Percentiles rank a stretch among this genome's conserved stretches.
phyloP scores from a whole-genome alignment of 2,329 filamentous ascomycete genomes.

The Coniella lustricola region DNA sequence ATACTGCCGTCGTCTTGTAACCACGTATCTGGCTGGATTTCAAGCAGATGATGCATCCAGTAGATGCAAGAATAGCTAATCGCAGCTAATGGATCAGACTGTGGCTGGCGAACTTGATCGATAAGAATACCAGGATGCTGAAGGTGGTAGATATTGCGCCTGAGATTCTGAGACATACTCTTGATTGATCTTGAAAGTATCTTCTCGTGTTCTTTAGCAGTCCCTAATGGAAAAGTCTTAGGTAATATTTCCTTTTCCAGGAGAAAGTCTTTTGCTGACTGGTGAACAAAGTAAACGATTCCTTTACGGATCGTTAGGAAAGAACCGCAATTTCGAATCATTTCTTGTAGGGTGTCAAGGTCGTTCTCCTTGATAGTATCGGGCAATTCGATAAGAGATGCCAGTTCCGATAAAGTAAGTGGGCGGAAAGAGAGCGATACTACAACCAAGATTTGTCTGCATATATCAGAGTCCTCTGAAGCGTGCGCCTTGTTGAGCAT shows the following conservation, averaged over 20 bases:
- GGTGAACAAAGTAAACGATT: slow-evolving; percentile 2
- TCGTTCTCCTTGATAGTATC: slow-evolving; percentile 11
- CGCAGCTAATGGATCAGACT: slow-evolving; percentile 22
- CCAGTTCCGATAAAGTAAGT: slow-evolving; percentile 29
- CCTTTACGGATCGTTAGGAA: slow-evolving; percentile 29
- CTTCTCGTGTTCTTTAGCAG: slow-evolving; percentile 20
- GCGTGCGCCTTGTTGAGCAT: slow-evolving; percentile 30
- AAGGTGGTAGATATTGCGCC: slow-evolving; percentile 30
- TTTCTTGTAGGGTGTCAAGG: slow-evolving; percentile 17
- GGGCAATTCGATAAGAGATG: slow-evolving; percentile 17
- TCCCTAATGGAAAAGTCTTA: slow-evolving; percentile 24
- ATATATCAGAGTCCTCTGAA: too few species aligned
- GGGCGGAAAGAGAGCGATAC: slow-evolving; percentile 28
- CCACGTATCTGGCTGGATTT: slow-evolving; percentile 2
- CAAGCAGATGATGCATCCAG: slow-evolving; percentile 28
- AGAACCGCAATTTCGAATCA: slow-evolving; percentile 31
- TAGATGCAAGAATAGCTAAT: slow-evolving; percentile 27
- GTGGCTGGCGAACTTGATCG: slow-evolving; percentile 16
- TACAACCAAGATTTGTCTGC: slow-evolving; percentile 29
- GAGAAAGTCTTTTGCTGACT: slow-evolving; percentile 2
- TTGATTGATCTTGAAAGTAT: slow-evolving; percentile 30
- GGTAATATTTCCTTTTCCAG: slow-evolving; percentile 14
- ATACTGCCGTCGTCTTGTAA: slow-evolving; percentile 22
- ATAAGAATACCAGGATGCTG: slow-evolving; percentile 18
- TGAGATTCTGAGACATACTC: slow-evolving; percentile 23